These are phyloP conservation scores for Melampsora larici-populina DNA, from an alignment of 1,284 basidiomycete species.

Conservation along the genomic window DNA sequence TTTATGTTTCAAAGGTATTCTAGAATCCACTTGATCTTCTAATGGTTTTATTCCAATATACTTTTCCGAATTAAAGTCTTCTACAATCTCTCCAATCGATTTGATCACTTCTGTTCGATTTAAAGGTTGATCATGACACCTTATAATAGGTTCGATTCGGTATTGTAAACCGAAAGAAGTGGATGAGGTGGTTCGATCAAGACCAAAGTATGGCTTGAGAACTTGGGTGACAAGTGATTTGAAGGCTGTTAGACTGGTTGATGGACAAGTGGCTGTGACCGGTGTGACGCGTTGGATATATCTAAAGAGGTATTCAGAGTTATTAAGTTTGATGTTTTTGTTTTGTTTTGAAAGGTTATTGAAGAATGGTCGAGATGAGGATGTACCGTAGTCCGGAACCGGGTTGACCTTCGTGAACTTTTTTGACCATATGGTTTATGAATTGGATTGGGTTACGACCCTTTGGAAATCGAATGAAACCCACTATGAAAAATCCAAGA, in stretches of 20 bases:
- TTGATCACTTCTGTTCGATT: slow-evolving; percentile 26
- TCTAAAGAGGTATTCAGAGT: background rate
- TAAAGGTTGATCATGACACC: slow-evolving; percentile 30
- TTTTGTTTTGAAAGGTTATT: no score
- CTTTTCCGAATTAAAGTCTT: slow-evolving; percentile 20
- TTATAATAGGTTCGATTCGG: slow-evolving; percentile 24
- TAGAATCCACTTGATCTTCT: background rate
- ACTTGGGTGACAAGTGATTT: slow-evolving; percentile 12
- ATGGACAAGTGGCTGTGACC: slow-evolving; percentile 14
- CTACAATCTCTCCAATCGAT: slow-evolving; percentile 16
- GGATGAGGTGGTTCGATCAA: background rate
- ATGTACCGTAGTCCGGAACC: slow-evolving; percentile 12
- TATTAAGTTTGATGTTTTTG: background rate
- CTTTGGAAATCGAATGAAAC: slow-evolving; percentile 27
- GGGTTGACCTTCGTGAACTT: slow-evolving; percentile 14
- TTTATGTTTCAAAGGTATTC: background rate
- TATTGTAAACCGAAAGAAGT: background rate
- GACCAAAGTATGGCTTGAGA: slow-evolving; percentile 14
- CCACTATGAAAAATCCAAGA: slow-evolving; percentile 1
- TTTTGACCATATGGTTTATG: background rate
- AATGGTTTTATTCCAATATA: background rate
- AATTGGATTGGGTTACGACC: slow-evolving; percentile 18
- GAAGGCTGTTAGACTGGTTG: slow-evolving; percentile 9
- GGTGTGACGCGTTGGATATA: slow-evolving; percentile 26
- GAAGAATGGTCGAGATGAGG: no score